phyloP scores from a whole-genome alignment of 1,284 basidiomycete species.

The Ustilago trichophora region DNA sequence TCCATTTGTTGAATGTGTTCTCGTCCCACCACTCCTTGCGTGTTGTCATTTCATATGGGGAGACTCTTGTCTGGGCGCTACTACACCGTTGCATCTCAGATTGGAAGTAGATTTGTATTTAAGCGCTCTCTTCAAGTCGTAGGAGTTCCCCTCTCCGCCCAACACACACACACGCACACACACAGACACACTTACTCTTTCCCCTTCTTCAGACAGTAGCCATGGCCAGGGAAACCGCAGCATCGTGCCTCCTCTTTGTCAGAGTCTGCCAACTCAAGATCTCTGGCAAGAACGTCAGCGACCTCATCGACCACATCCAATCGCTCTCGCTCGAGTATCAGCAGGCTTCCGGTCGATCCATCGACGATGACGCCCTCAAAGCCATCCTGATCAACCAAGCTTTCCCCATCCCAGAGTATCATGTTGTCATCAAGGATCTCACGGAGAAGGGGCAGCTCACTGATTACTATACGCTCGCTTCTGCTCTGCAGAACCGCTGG shows the following conservation, averaged over 20 bases:
- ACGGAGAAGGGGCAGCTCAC: conserved; percentile 4
- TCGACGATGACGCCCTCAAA: conserved; percentile 32
- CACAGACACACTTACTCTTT: too few species aligned
- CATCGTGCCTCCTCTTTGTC: conserved; percentile 27
- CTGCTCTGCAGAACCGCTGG: conserved; percentile 18
- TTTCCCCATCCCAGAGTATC: conserved; percentile 17
- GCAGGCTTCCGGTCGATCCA: conserved; percentile 9
- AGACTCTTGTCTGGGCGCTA: too few species aligned
- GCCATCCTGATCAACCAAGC: conserved; percentile 24
- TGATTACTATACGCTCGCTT: conserved; percentile 20
- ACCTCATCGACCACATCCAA: conserved; percentile 25
- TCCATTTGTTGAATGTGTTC: too few species aligned
- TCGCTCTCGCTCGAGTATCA: conserved; percentile 18
- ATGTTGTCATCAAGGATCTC: conserved; percentile 11
- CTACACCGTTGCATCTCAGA: too few species aligned
- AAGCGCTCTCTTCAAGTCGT: too few species aligned
- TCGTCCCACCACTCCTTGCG: too few species aligned
- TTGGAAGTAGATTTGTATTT: too few species aligned
- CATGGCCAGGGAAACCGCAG: conserved; percentile 20
- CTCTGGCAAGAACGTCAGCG: conserved; percentile 19
- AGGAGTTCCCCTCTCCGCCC: too few species aligned
- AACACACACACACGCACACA: too few species aligned
- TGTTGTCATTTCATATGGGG: too few species aligned
- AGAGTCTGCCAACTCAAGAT: conserved; percentile 26
- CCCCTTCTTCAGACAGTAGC: too few species aligned